A percentile compares a stretch with the other conserved stretches of the same genome.
Conservation (phyloP, 345 rosid species). For the Eucalyptus cloeziana region DNA sequence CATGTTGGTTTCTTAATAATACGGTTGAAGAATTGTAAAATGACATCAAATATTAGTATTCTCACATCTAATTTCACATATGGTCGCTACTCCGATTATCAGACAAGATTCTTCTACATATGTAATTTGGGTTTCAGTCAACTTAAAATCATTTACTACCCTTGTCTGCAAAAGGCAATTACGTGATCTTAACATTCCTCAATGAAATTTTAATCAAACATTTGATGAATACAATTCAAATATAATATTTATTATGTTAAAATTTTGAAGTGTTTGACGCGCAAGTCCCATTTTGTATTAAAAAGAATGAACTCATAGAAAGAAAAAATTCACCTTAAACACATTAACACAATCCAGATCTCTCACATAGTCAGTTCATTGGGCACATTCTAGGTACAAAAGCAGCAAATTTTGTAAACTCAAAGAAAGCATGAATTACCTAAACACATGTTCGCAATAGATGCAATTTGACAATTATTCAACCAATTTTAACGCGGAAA, state of each 20-base stretch:
- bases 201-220: not conserved
- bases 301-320: not conserved
- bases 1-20: not conserved
- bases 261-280: accelerated
- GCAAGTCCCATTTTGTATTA: not conserved
- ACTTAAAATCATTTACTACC: not conserved
- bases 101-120: not conserved
- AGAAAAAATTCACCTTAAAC: not conserved
- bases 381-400: not conserved
- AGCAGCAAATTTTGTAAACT: not conserved
- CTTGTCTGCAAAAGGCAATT: not conserved
- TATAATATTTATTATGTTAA: not conserved
- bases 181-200: not conserved
- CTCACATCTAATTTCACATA: not conserved
- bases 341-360: not conserved
- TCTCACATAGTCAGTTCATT: not conserved
- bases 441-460: not conserved
- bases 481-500: not conserved
- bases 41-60: not conserved
- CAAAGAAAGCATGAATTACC: not conserved
- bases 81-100: not conserved
- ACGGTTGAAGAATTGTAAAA: not conserved
- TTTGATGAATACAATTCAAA: not conserved
- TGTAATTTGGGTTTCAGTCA: not conserved
- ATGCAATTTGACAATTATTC: not conserved